A percentile compares a stretch with the other conserved stretches of the same genome.
Conservation (phyloP, 805 yeast genomes). For the Cyberlindnera amylophila region DNA sequence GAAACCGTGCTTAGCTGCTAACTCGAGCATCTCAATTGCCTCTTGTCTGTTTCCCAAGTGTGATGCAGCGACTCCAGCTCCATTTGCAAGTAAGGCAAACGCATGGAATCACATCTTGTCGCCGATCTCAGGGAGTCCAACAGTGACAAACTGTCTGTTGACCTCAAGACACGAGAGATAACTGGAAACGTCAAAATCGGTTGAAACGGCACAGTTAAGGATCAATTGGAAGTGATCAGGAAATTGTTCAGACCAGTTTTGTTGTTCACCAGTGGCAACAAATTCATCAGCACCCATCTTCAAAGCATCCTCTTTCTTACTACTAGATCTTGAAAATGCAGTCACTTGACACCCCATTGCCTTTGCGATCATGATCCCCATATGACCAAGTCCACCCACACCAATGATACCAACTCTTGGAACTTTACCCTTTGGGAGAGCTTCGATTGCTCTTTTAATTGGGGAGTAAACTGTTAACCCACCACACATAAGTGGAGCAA, state of each 20-base stretch:
- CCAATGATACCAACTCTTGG: slow-evolving; percentile 51
- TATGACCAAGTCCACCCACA: slow-evolving; percentile 55
- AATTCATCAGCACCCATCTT: slow-evolving; percentile 51
- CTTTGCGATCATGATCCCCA: slow-evolving; percentile 52
- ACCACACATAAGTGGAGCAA: slow-evolving; percentile 76
- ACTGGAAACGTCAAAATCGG: slow-evolving; percentile 44
- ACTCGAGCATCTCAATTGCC: slow-evolving; percentile 59
- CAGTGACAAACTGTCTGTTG: slow-evolving; percentile 56
- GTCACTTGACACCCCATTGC: slow-evolving; percentile 59
- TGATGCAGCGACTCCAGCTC: slow-evolving; percentile 54
- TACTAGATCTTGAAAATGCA: slow-evolving; percentile 49
- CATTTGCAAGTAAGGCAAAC: slow-evolving; percentile 45
- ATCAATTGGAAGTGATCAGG: slow-evolving; percentile 41
- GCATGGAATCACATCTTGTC: slow-evolving; percentile 42
- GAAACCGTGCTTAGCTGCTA: slow-evolving; percentile 57
- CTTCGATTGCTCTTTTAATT: slow-evolving; percentile 38
- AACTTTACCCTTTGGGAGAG: slow-evolving; percentile 15
- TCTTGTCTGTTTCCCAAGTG: slow-evolving; percentile 59
- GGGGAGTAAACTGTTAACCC: slow-evolving; percentile 75
- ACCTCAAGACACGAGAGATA: slow-evolving; percentile 51
- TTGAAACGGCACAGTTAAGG: slow-evolving; percentile 45
- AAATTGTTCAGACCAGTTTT: slow-evolving; percentile 36
- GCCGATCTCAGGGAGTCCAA: slow-evolving; percentile 59
- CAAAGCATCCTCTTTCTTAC: slow-evolving; percentile 47
- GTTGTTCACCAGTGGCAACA: slow-evolving; percentile 50